phyloP scores from a whole-genome alignment of 768 basidiomycete genomes.

The Rhodotorula babjevae region DNA sequence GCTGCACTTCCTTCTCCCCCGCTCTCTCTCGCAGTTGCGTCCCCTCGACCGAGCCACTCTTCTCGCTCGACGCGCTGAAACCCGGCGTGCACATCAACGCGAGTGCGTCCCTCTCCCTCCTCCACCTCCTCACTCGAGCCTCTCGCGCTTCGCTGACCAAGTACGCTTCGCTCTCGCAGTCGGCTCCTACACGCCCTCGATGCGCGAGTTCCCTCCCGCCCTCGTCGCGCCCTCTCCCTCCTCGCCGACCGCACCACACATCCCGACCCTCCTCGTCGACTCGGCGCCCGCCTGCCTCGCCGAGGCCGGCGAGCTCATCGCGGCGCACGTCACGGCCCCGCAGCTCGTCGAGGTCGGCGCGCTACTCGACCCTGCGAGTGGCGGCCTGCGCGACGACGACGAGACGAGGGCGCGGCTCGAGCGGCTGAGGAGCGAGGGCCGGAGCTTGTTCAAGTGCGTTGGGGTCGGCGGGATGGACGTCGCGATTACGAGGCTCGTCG shows the following conservation, averaged over 20 bases:
- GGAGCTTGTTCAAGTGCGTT: conserved; percentile 40
- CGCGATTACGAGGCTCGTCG: conserved; percentile 30
- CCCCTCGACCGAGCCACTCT: conserved; percentile 40
- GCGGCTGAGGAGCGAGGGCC: neutral
- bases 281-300: conserved; percentile 24
- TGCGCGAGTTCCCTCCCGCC: conserved; percentile 40
- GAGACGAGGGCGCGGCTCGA: neutral
- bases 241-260: neutral
- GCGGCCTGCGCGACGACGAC: neutral
- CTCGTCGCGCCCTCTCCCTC: conserved; percentile 20
- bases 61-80: conserved; percentile 20
- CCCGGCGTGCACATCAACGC: conserved; percentile 39
- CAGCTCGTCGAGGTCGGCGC: conserved; percentile 30
- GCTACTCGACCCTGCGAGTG: conserved; percentile 15
- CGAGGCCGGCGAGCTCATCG: conserved; percentile 40
- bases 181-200: conserved; percentile 41
- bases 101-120: conserved; percentile 7
- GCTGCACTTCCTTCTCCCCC: no score
- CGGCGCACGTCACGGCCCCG: neutral
- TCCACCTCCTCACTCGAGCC: no score
- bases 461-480: conserved; percentile 42
- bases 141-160: neutral
- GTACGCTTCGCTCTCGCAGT: neutral
- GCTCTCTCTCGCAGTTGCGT: conserved; percentile 29
- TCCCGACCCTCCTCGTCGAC: conserved; percentile 38